Conservation (phyloP, 495 filamentous ascomycete genomes). For the Penicillium manginii region DNA sequence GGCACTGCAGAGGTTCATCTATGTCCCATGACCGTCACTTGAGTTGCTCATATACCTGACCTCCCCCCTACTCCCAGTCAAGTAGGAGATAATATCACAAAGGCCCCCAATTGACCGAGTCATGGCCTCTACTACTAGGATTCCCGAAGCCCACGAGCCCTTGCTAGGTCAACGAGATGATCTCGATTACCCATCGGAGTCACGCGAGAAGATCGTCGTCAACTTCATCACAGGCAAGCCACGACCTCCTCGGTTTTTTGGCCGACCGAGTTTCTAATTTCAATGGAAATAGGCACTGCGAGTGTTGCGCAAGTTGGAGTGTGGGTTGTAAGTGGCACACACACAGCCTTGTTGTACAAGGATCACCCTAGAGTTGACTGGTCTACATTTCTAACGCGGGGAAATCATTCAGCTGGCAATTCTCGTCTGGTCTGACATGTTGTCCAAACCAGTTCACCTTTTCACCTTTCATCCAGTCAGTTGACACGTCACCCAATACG, state of each 20-base stretch:
- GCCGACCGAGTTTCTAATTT: no score
- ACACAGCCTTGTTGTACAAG: no score
- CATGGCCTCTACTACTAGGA: constrained; percentile 62
- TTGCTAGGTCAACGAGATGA: constrained; percentile 75
- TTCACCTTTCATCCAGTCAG: constrained; percentile 83
- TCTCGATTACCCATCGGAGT: constrained; percentile 72
- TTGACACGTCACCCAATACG: not conserved
- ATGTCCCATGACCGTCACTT: no score
- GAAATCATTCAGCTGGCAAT: constrained; percentile 58
- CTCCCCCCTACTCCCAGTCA: no score
- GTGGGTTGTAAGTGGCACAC: constrained; percentile 56
- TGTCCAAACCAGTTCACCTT: constrained; percentile 66
- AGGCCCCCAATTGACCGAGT: no score
- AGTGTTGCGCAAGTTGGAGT: constrained; percentile 68
- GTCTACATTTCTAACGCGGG: not conserved
- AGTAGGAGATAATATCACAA: no score
- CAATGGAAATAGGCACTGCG: constrained; percentile 59
- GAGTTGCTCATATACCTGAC: no score
- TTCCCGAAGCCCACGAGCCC: constrained; percentile 64
- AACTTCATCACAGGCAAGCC: constrained; percentile 78
- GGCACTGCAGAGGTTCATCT: no score
- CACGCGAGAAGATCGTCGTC: constrained; percentile 59
- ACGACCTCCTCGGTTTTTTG: no score
- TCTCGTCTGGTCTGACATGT: constrained; percentile 74
- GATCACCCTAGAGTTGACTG: no score